Percentiles rank a stretch among this genome's conserved stretches.
Conservation (phyloP, 169 alveolate species). For the Amoebophrya sp. region DNA sequence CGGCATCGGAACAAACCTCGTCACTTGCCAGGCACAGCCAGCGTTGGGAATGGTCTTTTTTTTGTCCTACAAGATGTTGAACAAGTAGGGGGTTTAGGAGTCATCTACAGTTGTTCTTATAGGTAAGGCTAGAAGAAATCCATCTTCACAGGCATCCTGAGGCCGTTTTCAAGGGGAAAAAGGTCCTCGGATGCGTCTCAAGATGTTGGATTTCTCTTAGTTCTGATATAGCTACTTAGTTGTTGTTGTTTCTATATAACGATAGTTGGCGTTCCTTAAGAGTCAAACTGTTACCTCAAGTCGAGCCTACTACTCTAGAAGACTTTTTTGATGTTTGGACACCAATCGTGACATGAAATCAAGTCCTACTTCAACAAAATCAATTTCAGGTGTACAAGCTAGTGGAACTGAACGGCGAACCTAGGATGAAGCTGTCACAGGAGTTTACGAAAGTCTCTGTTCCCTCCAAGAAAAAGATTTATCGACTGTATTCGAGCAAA, state of each 20-base stretch:
- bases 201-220: not conserved
- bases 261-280: conserved; percentile 30
- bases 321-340: no score
- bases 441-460: conserved; percentile 71
- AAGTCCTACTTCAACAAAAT: no score
- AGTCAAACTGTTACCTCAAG: no score
- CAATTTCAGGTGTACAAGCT: conserved; percentile 73
- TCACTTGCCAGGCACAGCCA: conserved; percentile 85
- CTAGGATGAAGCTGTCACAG: conserved; percentile 69
- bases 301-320: no score
- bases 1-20: conserved; percentile 85
- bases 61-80: no score
- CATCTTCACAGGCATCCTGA: no score
- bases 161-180: no score
- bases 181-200: no score
- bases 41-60: conserved; percentile 82
- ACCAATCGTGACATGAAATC: no score
- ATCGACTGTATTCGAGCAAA: conserved; percentile 56
- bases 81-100: no score
- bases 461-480: conserved; percentile 71
- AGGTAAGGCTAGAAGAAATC: no score
- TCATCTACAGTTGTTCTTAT: no score
- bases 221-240: not conserved
- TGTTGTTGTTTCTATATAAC: not conserved
- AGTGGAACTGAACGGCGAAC: conserved; percentile 68